Evolutionary conservation across 1,284 basidiomycete species (phyloP), one percentile per base, ranked within the genome.

Genomic region (Heliocybe sulcata): DNA sequence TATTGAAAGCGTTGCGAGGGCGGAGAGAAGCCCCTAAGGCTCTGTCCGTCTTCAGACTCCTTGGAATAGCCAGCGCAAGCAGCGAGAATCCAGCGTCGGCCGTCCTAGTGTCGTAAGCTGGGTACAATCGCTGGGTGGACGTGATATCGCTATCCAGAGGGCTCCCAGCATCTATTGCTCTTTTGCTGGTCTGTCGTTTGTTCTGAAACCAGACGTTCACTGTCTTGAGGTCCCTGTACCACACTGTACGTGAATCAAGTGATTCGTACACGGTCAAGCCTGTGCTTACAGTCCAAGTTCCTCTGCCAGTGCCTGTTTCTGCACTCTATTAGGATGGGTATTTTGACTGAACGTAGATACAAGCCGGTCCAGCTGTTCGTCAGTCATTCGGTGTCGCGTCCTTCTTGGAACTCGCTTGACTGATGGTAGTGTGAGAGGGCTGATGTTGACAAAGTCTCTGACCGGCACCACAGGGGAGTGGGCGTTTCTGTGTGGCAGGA

Each of bases 181-280:
- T 71, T 59, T 75, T 78, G 50, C 70, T 55, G 45, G 68, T 72
- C 57, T 78, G 72, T 9, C 77, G 75, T 62, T 72, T 77, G 60
- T 79, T 90, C 67, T 89, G 87, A 71, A 90, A 88, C 87, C 87
- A 90, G 52, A 89, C 85, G 2, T 85, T 77, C 57, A 79, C 63
- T 9, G 76, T 73, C 65, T 77, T 79, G 61, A 76, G 62, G 52
- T 77, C 72, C 67, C 75, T 77, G 38, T 42, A n/a, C 52, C 19
- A 52, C 60, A 6, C 14, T 49, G 47, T 16, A 3, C 8, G 27
- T 25, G 6, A 14, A 4, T 3, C 3, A 22, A 49, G 9, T 11
- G 22, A 25, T 4, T 9, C 47, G 8, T 6, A 25, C 27, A 16
- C 20, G 8, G 8, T 29, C 23, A 29, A 45, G 23, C 59, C 38